These are phyloP conservation scores for Diaporthe helianthi DNA, from an alignment of 2,329 filamentous ascomycete species.

Conservation along the genomic window DNA sequence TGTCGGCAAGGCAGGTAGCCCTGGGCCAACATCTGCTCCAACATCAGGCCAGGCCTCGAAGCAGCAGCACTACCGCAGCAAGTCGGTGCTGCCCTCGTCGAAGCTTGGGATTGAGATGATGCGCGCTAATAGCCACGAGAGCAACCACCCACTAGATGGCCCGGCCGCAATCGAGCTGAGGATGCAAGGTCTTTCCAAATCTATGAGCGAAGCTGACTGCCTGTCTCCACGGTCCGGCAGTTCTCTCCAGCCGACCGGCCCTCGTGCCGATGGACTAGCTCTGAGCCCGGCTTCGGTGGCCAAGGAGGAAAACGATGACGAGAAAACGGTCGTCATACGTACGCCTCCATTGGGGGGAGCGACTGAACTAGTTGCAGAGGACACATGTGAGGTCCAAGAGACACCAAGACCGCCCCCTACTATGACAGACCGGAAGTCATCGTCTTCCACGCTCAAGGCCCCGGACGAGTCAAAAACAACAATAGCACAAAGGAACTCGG, in stretches of 20 bases:
- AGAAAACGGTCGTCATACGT: constrained; percentile 36
- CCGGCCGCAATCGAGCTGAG: constrained; percentile 55
- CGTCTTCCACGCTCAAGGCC: constrained; percentile 36
- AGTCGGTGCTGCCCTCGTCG: constrained; percentile 73
- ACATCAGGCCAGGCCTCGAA: constrained; percentile 28
- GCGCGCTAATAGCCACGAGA: constrained; percentile 93
- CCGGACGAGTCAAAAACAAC: constrained; percentile 39
- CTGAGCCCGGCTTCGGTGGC: constrained; percentile 27
- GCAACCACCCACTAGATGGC: constrained; percentile 63
- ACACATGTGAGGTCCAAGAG: constrained; percentile 45
- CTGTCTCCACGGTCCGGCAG: constrained; percentile 31
- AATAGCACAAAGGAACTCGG: not conserved
- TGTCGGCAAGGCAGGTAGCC: constrained; percentile 45
- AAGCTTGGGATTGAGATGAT: constrained; percentile 98
- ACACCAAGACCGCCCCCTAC: constrained; percentile 51
- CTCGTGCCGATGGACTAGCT: constrained; percentile 18
- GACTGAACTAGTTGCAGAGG: constrained; percentile 28
- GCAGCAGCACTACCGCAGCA: constrained; percentile 61
- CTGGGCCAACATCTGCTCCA: constrained; percentile 30
- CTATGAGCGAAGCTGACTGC: constrained; percentile 50
- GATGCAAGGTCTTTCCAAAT: constrained; percentile 58
- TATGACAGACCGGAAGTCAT: constrained; percentile 28
- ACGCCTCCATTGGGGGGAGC: constrained; percentile 43
- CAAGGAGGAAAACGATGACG: constrained; percentile 32
- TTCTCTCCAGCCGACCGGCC: constrained; percentile 32